Evolutionary conservation across 768 basidiomycete genomes (phyloP), one percentile per base, ranked within the genome.

Genomic region (Aureoboletus auriporus): DNA sequence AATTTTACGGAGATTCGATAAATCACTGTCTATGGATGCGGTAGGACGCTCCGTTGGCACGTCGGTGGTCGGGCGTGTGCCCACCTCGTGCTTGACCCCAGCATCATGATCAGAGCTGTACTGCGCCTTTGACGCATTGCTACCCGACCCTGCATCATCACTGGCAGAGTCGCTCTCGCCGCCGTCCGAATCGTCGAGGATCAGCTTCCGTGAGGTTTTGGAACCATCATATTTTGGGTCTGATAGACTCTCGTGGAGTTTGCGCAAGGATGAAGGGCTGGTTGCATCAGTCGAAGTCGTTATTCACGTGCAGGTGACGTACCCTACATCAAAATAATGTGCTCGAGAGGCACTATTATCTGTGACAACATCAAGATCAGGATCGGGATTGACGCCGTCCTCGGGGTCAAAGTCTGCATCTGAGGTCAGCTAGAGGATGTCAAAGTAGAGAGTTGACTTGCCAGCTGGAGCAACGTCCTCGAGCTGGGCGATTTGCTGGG

Each of bases 291-390:
- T 54, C 35, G 41, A 39, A 34, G 14, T n/a, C 29, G 30, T 42
- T 42, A 37, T 41, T 23, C 41, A 45, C 29, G 50, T 46, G 29
- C 31, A 39, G 20, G 35, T 28, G 38, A 53, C 60, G 51, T 64
- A 92, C 89, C 89, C 89, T 34, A 94, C 89, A 57, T 88, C 82
- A 37, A 91, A 61, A 65, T 95, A 96, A 67, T 95, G 93, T 56
- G 84, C 84, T 57, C 85, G 75, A 0, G 70, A 75, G 12, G 69
- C 72, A 34, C 58, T 64, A 33, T 65, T 52, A 37, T 76, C 62
- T 38, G 53, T 53, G 20, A 50, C 48, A 42, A 61, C 60, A 16
- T 63, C 68, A 17, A 10, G 14, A 52, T 77, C 72, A 40, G 12
- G 28, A 60, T 70, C 66, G 13, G 67, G 64, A 56, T 79, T 73